Conservation (phyloP, 345 rosid species). For the Eucalyptus pauciflora region DNA sequence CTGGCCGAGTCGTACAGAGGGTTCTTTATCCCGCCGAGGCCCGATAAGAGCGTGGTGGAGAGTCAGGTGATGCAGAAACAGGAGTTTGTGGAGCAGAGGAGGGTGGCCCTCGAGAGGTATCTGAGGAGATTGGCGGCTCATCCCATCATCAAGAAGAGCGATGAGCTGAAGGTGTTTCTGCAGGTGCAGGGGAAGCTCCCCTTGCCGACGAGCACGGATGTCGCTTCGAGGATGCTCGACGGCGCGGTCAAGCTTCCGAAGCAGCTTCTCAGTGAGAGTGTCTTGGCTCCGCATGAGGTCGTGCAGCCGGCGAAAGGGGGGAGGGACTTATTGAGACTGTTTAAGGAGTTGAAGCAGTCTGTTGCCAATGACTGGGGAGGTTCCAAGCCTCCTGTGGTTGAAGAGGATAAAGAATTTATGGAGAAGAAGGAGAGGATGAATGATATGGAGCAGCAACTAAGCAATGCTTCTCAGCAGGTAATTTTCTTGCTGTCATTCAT, state of each 20-base stretch:
- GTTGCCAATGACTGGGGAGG: slow-evolving; percentile 89
- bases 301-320: slow-evolving; percentile 88
- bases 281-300: slow-evolving; percentile 60
- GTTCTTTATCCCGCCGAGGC: slow-evolving; percentile 77
- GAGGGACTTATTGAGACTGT: slow-evolving; percentile 78
- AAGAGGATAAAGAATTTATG: slow-evolving; percentile 89
- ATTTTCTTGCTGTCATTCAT: background rate
- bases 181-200: slow-evolving; percentile 77
- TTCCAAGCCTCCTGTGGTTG: slow-evolving; percentile 61
- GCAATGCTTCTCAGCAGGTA: slow-evolving; percentile 93
- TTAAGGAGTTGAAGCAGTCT: slow-evolving; percentile 85
- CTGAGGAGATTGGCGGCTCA: slow-evolving; percentile 60
- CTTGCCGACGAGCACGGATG: slow-evolving; percentile 52
- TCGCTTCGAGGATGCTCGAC: slow-evolving; percentile 92
- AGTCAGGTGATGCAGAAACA: slow-evolving; percentile 96
- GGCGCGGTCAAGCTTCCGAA: slow-evolving; percentile 79
- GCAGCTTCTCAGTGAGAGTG: slow-evolving; percentile 77
- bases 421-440: slow-evolving; percentile 75
- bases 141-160: slow-evolving; percentile 70
- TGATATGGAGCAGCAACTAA: slow-evolving; percentile 83
- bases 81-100: slow-evolving; percentile 92
- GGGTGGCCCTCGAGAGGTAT: slow-evolving; percentile 82
- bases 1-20: slow-evolving; percentile 80
- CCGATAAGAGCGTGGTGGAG: slow-evolving; percentile 93
- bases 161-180: slow-evolving; percentile 72